A percentile compares a stretch with the other conserved stretches of the same genome.
Conservation (phyloP, 139 green algal genomes). For the Chlamydomonas sp. region DNA sequence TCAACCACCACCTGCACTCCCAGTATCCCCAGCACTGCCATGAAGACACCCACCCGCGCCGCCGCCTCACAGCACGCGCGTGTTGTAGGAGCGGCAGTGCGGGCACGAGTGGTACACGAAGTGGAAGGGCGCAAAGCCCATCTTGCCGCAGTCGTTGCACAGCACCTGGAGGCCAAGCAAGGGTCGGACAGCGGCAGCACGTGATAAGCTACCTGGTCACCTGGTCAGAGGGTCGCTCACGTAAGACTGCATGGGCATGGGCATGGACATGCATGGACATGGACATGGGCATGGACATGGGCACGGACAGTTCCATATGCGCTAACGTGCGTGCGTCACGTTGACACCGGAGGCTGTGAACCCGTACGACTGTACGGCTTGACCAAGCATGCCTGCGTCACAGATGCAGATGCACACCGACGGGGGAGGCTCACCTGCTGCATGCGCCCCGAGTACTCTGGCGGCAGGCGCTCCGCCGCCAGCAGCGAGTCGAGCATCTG, state of each 20-base stretch:
- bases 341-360: too few species aligned
- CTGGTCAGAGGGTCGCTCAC: not conserved
- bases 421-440: constrained; percentile 60
- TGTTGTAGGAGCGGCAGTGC: constrained; percentile 95
- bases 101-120: constrained; percentile 97
- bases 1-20: too few species aligned
- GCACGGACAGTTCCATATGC: too few species aligned
- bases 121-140: constrained; percentile 83
- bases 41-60: too few species aligned
- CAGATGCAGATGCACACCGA: too few species aligned
- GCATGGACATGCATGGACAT: too few species aligned
- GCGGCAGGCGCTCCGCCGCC: constrained; percentile 77
- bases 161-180: constrained; percentile 63
- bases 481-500: constrained; percentile 96
- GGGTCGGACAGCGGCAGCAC: not conserved
- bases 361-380: too few species aligned
- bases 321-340: too few species aligned
- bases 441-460: constrained; percentile 66
- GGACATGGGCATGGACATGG: too few species aligned
- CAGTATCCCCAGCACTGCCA: too few species aligned
- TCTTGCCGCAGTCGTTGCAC: constrained; percentile 93
- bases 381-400: too few species aligned
- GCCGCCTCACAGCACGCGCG: constrained; percentile 68
- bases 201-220: too few species aligned
- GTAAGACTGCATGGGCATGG: not conserved